These are phyloP conservation scores for Fusarium odoratissimum DNA, from an alignment of 2,329 filamentous ascomycete species.

Conservation along the genomic window DNA sequence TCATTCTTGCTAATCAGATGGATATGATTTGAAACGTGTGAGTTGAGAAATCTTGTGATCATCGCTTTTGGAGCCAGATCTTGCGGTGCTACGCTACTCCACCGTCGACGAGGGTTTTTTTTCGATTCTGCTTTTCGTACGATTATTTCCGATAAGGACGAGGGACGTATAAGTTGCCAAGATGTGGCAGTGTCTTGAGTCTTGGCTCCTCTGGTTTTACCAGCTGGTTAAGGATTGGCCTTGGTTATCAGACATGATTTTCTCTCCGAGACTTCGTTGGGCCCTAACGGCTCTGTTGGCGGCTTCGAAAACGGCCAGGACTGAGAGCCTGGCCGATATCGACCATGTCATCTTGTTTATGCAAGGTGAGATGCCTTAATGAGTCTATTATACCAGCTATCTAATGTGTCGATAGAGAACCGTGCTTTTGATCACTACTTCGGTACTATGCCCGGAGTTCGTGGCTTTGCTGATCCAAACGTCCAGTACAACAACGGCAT, in stretches of 20 bases:
- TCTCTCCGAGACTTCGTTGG: not conserved
- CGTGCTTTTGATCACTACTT: constrained; percentile 24
- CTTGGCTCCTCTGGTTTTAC: not conserved
- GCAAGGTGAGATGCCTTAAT: not conserved
- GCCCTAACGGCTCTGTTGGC: not conserved
- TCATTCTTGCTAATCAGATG: constrained; percentile 7
- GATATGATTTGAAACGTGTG: constrained; percentile 10
- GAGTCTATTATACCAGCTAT: rapidly evolving
- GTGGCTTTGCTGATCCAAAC: constrained; percentile 19
- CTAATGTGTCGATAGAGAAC: not conserved
- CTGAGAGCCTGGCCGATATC: constrained; percentile 7
- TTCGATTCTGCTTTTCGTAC: not conserved
- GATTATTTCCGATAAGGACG: not conserved
- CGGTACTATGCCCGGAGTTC: constrained; percentile 17
- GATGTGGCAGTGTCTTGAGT: constrained; percentile 3
- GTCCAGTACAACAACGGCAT: constrained; percentile 2
- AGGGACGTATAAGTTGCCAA: not conserved
- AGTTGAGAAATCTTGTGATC: not conserved
- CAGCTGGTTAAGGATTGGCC: not conserved
- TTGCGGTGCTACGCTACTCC: not conserved
- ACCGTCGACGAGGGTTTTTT: not conserved
- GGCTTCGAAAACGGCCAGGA: not conserved
- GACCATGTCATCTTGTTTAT: constrained; percentile 16
- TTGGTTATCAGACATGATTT: constrained; percentile 4
- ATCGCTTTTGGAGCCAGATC: not conserved